Base-by-base conservation (phyloP, 2,329 filamentous ascomycete genomes). In the Fusarium sarcochroum region DNA sequence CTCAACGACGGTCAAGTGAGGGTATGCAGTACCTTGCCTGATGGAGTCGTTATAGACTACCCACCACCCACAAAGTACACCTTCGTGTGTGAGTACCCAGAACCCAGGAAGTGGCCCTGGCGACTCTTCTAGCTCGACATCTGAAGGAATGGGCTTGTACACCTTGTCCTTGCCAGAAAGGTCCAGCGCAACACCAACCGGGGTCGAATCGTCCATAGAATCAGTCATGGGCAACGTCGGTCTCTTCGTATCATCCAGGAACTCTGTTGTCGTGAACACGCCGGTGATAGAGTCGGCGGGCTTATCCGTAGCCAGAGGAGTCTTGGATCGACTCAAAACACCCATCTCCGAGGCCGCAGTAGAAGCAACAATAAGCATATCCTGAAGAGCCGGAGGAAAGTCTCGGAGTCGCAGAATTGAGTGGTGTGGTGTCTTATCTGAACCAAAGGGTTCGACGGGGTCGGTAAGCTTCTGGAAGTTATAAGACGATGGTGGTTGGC, bases 21-120 rank as follows among this genome's bases (percentile, higher is more conserved):
- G 87, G 77, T 94, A 98, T 1, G 88, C 87, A 8, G 88, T 89
- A 5, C 90, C 90, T 71, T 90, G 84, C 61, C 90, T 88, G 64
- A 99, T 90, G 3, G 95, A 94, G 41, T 97, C 93, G 35, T 91
- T 89, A 80, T 98, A 98, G 20, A 98, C 87, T 42, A 98, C 81
- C 93, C 95, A 98, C 94, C 95, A 99, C 14, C 90, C 87, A 45
- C 89, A 89, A 17, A 99, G 83, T 11, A 97, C 82, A 68, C 96
- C 96, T 74, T 98, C 93, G 69, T 97, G 91, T 63, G 97, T 98
- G 17, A 99, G 83, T 30, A 93, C 86, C 85, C 96, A 91, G 41
- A 97, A 84, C 13, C 90, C 93, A 7, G 96, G 96, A 10, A 98
- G 80, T 14, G 96, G 95, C 2, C 89, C 90, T 1, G 90, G 86